Evolutionary conservation across 768 basidiomycete species (phyloP), one percentile per base, ranked within the genome.

Genomic region (Crucibulum laeve): DNA sequence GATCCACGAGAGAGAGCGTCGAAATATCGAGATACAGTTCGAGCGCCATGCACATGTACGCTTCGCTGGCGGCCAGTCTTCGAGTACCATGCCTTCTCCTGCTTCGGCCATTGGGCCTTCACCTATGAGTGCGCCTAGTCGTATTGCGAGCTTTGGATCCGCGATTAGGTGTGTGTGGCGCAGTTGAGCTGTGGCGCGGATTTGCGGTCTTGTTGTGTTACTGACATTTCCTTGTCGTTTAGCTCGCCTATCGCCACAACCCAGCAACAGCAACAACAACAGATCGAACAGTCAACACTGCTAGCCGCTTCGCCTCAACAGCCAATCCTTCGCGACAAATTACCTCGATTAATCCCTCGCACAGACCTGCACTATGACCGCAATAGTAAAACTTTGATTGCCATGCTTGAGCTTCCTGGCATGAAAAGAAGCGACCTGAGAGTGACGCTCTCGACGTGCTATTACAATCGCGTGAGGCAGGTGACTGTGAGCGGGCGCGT

Each of bases 331-430:
- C 45, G 7, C 26, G 33, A 11, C 28, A 42, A 25, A 10, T 30
- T 48, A 42, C 63, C 52, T n/a, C 63, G 62, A 25, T 70, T 71
- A 53, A 55, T 68, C 49, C 78, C 84, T 48, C 78, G 80, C 52
- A 68, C 78, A 23, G 86, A 87, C 61, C 62, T 81, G 40, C 69
- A 76, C 55, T 83, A 78, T 64, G 73, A 80, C 55, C 51, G 57
- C 26, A 66, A 69, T 25, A 74, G 70, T 40, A 69, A 70, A 57
- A 55, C 69, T 28, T 63, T 86, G 53, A 73, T 71, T 45, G 80
- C 77, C 40, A 69, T 79, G 63, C 73, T 86, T 55, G 84, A 87
- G 61, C 66, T 87, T 23, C 86, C 86, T 3, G 86, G 86, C 33
- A 67, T 86, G 56, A 74, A 72, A 55, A 75, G 68, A 48, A 59